Conservation (phyloP, 1,284 basidiomycete genomes). For the Ustilago loliicola region DNA sequence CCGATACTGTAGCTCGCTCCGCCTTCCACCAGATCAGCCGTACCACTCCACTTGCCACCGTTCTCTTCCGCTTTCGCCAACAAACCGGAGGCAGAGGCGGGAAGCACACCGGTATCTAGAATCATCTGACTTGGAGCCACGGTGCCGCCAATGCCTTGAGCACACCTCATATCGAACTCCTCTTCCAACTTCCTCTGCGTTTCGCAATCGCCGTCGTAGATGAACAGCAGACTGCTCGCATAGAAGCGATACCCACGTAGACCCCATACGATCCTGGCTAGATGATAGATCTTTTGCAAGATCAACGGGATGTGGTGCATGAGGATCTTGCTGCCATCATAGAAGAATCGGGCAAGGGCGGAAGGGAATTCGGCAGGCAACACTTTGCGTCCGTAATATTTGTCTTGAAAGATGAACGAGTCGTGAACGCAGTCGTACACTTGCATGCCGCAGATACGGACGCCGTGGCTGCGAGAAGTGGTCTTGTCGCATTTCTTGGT, state of each 20-base stretch:
- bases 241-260: conserved; percentile 96
- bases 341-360: conserved; percentile 85
- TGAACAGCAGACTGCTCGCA: conserved; percentile 94
- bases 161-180: conserved; percentile 56
- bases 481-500: conserved; percentile 97
- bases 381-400: conserved; percentile 93
- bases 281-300: conserved; percentile 90
- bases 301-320: conserved; percentile 92
- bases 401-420: conserved; percentile 92
- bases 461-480: conserved; percentile 89
- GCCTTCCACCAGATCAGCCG: conserved; percentile 34
- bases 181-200: conserved; percentile 77
- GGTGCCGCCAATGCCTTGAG: conserved; percentile 42
- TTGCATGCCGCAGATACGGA: conserved; percentile 98
- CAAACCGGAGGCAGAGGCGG: conserved; percentile 9
- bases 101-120: conserved; percentile 2
- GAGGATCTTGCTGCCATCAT: conserved; percentile 85
- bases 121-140: conserved; percentile 42
- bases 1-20: conserved; percentile 49
- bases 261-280: conserved; percentile 88
- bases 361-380: conserved; percentile 85
- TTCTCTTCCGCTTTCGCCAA: conserved; percentile 15
- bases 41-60: background rate
- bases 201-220: conserved; percentile 94
- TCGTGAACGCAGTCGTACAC: conserved; percentile 75